Evolutionary conservation across 108 stramenopile species (phyloP), one percentile per base, ranked within the genome.

Genomic region (Schizochytrium sp.): DNA sequence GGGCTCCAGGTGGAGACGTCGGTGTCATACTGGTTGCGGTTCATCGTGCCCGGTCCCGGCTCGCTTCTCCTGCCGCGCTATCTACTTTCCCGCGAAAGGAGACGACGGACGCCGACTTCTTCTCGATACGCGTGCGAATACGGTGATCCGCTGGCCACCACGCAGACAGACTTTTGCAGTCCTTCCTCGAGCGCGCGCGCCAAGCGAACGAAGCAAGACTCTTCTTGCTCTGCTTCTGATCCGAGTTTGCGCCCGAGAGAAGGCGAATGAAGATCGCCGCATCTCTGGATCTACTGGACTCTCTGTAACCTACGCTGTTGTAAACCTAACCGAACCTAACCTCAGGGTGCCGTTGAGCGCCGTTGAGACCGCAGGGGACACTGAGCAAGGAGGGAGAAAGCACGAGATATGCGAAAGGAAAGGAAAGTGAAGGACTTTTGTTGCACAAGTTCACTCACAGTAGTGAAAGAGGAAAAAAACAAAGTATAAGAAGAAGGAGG

Each of bases 1-100:
- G 99, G 99, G 90, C 96, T 96, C 97, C 98, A 99, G 28, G 98
- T 98, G 44, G 99, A 98, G 87, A 98, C 99, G 90, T 99, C 99
- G 53, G 99, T 99, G 93, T 99, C 99, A 92, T 99, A 99, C 93
- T 97, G 96, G 89, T 98, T 98, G 89, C 98, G 96, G 91, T 98
- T 98, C 99, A 99, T 99, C 45, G 8, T 95, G 23, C 34, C 34
- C 34, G 34, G 34, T 34, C 34, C 58, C 21, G 87, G 23, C 72
- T 25, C 72, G 28, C 72, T 29, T 19, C 18, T 72, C 72, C 23
- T 19, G 34, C 16, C 34, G 21, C 29, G 34, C 34, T 34, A 34
- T 2, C 34, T 34, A 34, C 34, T 34, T 34, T 34, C 0, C 34
- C 34, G 34, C 34, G 34, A 34, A 34, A 34, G 34, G 2, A 34